Evolutionary conservation across 768 basidiomycete genomes (phyloP), one percentile per base, ranked within the genome.

Genomic region (Mycena floridula): DNA sequence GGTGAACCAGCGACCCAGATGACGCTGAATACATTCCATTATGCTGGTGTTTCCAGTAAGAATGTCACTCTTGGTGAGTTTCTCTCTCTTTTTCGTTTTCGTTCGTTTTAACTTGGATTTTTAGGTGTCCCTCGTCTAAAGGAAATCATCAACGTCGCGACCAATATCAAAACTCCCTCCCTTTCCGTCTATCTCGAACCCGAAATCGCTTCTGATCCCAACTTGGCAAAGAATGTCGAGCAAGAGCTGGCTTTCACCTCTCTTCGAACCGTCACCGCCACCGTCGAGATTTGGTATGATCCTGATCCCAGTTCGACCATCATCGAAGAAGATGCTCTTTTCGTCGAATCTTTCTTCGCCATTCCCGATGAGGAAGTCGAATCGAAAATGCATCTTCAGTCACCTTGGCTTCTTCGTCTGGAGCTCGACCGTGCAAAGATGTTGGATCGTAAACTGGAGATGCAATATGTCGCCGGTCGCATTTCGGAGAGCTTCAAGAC

Each of bases 11-110:
- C 96, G 4, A 99, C 96, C 1, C 96, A 99, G 68, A 98, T 99
- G 96, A 98, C 96, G 5, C 66, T 99, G 47, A 99, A 99, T 64
- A 98, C 95, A 0, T 99, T 98, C 89, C 96, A 99, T 67, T 98
- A 97, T 62, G 96, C 96, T 49, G 96, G 96, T 84, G 96, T 99
- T 21, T 95, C 96, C n/a, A 92, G 89, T 59, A 98, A 98, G 70
- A 97, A 96, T 66, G 96, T 99, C 40, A 99, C 96, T 0, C 89
- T 98, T 47, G n/a, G n/a, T n/a, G n/a, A n/a, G n/a, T n/a, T n/a
- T n/a, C n/a, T n/a, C n/a, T n/a, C n/a, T n/a, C n/a, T n/a, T n/a
- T n/a, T n/a, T n/a, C n/a, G n/a, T n/a, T n/a, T n/a, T n/a, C n/a
- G n/a, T n/a, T n/a, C n/a, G n/a, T n/a, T n/a, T n/a, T n/a, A n/a